Evolutionary conservation across 1,139 yeast genomes (phyloP).

Genomic region (Suhomyces bolitotheri): DNA sequence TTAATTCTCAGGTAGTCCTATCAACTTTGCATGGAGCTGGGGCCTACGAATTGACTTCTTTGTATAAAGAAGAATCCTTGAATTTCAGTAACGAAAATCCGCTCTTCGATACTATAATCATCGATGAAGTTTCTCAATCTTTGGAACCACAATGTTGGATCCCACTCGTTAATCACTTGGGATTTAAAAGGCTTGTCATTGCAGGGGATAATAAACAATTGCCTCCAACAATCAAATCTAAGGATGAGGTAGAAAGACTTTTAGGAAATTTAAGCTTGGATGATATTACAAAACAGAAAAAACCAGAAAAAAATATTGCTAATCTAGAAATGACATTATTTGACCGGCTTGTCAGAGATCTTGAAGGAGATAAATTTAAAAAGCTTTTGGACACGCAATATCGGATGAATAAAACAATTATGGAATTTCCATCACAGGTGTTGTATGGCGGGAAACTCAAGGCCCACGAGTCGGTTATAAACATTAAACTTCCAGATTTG

Average conservation of each 20-base stretch:
- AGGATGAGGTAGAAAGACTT: conserved; percentile 27
- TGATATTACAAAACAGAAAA: conserved; percentile 1
- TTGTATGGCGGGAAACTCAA: conserved; percentile 63
- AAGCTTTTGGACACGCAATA: conserved; percentile 71
- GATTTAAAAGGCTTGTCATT: conserved; percentile 61
- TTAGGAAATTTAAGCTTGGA: conserved; percentile 21
- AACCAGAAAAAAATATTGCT: conserved; percentile 23
- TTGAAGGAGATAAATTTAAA: conserved; percentile 49
- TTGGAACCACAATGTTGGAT: conserved; percentile 97
- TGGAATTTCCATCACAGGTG: conserved; percentile 72
- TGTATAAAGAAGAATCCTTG: conserved; percentile 35
- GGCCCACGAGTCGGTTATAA: conserved; percentile 63
- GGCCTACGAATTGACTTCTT: conserved; percentile 58
- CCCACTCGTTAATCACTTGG: conserved; percentile 70
- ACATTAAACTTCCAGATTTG: conserved; percentile 56
- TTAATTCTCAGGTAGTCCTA: conserved; percentile 67
- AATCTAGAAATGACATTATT: conserved; percentile 67
- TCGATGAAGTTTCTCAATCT: conserved; percentile 94
- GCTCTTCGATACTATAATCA: conserved; percentile 77
- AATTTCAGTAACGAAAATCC: conserved; percentile 28
- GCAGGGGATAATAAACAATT: conserved; percentile 90
- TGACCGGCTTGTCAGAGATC: conserved; percentile 68
- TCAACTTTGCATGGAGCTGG: conserved; percentile 90
- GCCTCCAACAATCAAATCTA: conserved; percentile 71
- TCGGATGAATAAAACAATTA: conserved; percentile 77